Base-by-base conservation (phyloP, 352 stramenopile genomes). In the Phytophthora uliginosa region DNA sequence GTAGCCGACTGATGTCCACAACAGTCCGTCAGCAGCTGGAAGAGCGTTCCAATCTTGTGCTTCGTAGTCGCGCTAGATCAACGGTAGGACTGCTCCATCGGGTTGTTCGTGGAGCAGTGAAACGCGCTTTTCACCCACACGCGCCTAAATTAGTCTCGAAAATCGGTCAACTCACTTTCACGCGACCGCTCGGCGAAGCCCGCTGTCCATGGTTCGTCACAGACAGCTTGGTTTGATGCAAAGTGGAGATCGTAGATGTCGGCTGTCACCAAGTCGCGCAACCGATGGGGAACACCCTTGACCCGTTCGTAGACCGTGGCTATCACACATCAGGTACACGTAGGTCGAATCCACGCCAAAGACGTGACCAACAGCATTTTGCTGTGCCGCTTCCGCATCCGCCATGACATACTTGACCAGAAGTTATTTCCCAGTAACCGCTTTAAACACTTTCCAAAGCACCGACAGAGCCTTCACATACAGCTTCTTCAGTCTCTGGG, bases 201-300 rank as follows among this genome's bases (percentile, higher is more conserved):
- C n/a, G 13, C 7, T 24, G 12, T 40, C 12, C 12, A 8, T 40
- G 12, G 34, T 58, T 60, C 54, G 13, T 18, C 57, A 63, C 9
- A 48, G 17, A n/a, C 17, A 48, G 40, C 40, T 48, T 48, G 40
- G 40, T 48, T 42, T 42, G 12, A 9, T 3, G 58, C 12, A 52
- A 48, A 64, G n/a, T 73, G 66, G 17, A 73, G 47, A n/a, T 64
- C 45, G 38, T 73, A 73, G 3, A 33, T 61, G 6, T 59, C 26
- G 2, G 57, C 9, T 20, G 58, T 55, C 1, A 73, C 33, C n/a
- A 48, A 10, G 4, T 68, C 24, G 5, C 38, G 28, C 36, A 47
- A 20, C 3, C 18, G 17, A 12, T 33, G 13, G 3, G 22, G 4
- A 7, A 59, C 22, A 42, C 52, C 20, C 20, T 38, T 48, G 4